Evolutionary conservation across 2,329 filamentous ascomycete genomes (phyloP).

Genomic region (Botryotinia globosa): DNA sequence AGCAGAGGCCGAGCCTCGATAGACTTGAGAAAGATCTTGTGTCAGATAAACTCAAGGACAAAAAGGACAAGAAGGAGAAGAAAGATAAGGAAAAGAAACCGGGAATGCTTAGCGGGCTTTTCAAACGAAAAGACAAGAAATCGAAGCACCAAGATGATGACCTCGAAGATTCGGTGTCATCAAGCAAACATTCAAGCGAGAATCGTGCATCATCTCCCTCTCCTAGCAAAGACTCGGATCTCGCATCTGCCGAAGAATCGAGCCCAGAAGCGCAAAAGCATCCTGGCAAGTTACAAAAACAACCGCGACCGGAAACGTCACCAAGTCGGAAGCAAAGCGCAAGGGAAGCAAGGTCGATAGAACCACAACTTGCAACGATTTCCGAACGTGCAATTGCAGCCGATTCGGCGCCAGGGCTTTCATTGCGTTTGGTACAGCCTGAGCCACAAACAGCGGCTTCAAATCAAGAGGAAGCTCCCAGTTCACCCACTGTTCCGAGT

Average conservation of each 20-base stretch:
- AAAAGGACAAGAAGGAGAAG: conserved; percentile 59
- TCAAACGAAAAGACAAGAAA: conserved; percentile 48
- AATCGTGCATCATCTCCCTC: conserved; percentile 39
- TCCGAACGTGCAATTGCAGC: conserved; percentile 33
- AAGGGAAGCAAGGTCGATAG: conserved; percentile 29
- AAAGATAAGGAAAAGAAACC: conserved; percentile 53
- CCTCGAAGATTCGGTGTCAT: conserved; percentile 37
- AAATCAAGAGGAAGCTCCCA: conserved; percentile 31
- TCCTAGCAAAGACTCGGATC: conserved; percentile 38
- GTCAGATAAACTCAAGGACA: conserved; percentile 66
- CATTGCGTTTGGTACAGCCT: conserved; percentile 36
- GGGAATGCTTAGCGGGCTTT: conserved; percentile 64
- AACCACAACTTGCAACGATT: conserved; percentile 31
- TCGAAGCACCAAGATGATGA: conserved; percentile 54
- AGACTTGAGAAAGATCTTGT: conserved; percentile 67
- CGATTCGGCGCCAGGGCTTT: conserved; percentile 33
- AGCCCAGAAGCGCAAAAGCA: conserved; percentile 50
- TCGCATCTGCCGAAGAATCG: conserved; percentile 30
- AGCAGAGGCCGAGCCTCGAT: conserved; percentile 68
- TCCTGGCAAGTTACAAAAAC: conserved; percentile 69
- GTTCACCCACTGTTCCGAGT: conserved; percentile 39
- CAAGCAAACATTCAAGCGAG: conserved; percentile 44
- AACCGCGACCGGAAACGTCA: conserved; percentile 40
- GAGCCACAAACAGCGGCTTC: conserved; percentile 33
- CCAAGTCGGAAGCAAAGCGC: conserved; percentile 29